Base-by-base conservation (phyloP, 306 rosid species). In the Fagus crenata region DNA sequence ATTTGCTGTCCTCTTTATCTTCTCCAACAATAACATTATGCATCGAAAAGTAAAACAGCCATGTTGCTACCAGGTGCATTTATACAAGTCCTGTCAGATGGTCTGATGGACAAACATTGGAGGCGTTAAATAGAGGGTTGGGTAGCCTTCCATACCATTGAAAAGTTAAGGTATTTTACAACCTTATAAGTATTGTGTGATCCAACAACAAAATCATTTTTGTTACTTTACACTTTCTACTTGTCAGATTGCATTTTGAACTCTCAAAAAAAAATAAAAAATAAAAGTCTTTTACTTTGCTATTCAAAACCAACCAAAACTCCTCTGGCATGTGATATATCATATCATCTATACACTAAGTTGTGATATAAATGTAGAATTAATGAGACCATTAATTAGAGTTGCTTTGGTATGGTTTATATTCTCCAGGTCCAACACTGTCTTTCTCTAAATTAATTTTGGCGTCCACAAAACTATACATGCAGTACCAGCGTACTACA, bases 351-450 rank as follows among this genome's bases (percentile, higher is more conserved):
- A 22, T 28, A n/a, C 36, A 4, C 65, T 53, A 37, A n/a, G 8
- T 54, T 37, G 43, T n/a, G 49, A 32, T 72, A 72, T 54, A 72
- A 72, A 72, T 53, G 67, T 54, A 60, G 43, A 72, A 42, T 72
- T 43, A 72, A 54, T 72, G 4, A 9, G 76, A 72, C n/a, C 51
- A 35, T 35, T 35, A 53, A 18, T n/a, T 15, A 72, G 15, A 72
- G 7, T 22, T 22, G 28, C 28, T 22, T 22, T 22, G 28, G 28
- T 22, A 22, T 22, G 28, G 28, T 17, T 72, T 17, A 7, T 15
- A 33, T 72, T 59, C 51, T 55, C 49, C 32, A 4, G 1, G 75
- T 51, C 49, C 61, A 72, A 35, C 49, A 53, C 9, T 36, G 51
- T 35, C 75, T 72, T 54, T 56, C 69, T 55, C 39, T n/a, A 31